Evolutionary conservation across 2,329 filamentous ascomycete species (phyloP), one percentile per base, ranked within the genome.

Genomic region (Aspergillus neoniger): DNA sequence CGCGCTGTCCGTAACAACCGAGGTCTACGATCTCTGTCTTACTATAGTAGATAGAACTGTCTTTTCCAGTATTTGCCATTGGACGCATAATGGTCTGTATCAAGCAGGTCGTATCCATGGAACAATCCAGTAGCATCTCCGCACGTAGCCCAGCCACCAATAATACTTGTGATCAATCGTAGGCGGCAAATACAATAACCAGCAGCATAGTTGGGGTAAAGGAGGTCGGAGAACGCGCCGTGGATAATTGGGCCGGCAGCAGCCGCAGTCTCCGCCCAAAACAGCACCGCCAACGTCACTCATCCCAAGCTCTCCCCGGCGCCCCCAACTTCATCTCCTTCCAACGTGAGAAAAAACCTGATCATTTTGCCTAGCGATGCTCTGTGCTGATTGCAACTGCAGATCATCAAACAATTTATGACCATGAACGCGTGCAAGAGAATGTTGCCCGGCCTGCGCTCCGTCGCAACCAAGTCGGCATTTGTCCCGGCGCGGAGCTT

Each of bases 401-500:
- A 61, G 58, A 52, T 39, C 0, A 28, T 2, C 38, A 9, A 36
- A 12, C 14, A 14, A 25, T 49, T 36, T 30, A 55, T 61, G 49
- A 66, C 19, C 32, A 65, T 62, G 59, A 55, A 54, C 62, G 50
- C 43, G 38, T 54, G 39, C 39, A 57, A 49, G 47, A 68, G 66
- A 44, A 57, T 65, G 41, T 59, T 71, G 21, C 65, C 68, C 23
- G 60, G 66, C 36, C 23, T 67, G 28, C 63, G 63, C 55, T 55
- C 59, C 36, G 36, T 59, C 49, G 57, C 59, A 39, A 57, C 49
- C 36, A 60, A 58, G 59, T 65, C 63, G 38, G 67, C 62, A 58
- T 66, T 68, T 69, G 50, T 63, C 67, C 59, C 61, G 64, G 59
- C 68, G 66, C 58, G 63, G 59, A 59, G 63, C 63, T 75, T 77